A percentile compares a stretch with the other conserved stretches of the same genome.
Conservation (phyloP, 2,329 filamentous ascomycete species). For the Lecanicillium sp. region DNA sequence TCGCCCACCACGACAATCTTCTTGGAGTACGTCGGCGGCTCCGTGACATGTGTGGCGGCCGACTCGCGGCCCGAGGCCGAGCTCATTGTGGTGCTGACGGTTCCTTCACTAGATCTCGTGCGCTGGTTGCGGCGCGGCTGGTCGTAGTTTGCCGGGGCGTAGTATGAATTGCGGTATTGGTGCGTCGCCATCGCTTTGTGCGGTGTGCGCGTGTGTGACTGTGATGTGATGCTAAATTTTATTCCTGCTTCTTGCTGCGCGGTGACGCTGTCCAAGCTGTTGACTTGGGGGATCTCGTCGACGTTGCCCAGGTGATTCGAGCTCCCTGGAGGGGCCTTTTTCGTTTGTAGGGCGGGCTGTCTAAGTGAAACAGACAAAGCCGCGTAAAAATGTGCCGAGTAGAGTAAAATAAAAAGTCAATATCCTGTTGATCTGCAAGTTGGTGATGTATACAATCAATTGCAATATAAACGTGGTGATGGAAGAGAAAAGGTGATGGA, state of each 20-base stretch:
- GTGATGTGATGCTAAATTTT: background rate
- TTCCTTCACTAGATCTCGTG: constrained; percentile 77
- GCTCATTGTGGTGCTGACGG: constrained; percentile 79
- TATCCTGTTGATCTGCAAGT: background rate
- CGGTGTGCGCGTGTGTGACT: background rate
- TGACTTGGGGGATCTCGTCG: too few species aligned
- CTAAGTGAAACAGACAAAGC: constrained; percentile 6
- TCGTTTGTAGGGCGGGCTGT: background rate
- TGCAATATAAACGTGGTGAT: background rate
- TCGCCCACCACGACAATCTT: constrained; percentile 99
- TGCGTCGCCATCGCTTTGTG: constrained; percentile 44
- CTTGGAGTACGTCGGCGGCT: constrained; percentile 91
- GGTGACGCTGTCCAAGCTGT: background rate
- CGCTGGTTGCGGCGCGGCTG: constrained; percentile 42
- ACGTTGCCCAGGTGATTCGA: constrained; percentile 11
- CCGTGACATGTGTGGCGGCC: constrained; percentile 77
- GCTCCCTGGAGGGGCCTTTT: background rate
- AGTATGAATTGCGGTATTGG: constrained; percentile 50
- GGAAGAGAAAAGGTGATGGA: constrained; percentile 10
- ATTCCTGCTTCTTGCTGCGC: background rate
- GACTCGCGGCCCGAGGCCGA: constrained; percentile 70
- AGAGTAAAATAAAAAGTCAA: background rate
- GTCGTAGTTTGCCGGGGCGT: constrained; percentile 34
- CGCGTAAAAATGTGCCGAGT: too few species aligned
- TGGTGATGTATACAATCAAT: background rate